Base-by-base conservation (phyloP, 2,329 filamentous ascomycete genomes). In the Colletotrichum sp. region DNA sequence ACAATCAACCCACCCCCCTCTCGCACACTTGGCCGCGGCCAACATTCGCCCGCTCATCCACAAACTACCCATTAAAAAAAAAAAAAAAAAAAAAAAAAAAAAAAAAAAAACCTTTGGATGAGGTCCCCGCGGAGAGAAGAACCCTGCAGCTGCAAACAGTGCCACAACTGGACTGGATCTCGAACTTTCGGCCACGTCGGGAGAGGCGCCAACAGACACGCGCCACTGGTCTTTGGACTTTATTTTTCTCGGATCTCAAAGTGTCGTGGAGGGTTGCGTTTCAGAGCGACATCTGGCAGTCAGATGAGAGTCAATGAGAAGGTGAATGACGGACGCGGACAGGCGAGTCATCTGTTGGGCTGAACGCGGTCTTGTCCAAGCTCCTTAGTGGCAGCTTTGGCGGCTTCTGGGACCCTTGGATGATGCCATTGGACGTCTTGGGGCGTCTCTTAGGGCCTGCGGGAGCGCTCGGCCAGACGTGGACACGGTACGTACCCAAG, bases 371-470 rank as follows among this genome's bases (percentile, higher is more conserved):
- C 70, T 39, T 65, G 70, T 64, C 65, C 59, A 61, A 69, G 59
- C 43, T 52, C 30, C 52, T 36, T 76, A 76, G 74, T 71, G 70
- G 65, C 71, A 68, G 59, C 59, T 21, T 65, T 30, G 48, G 70
- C n/a, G 59, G 64, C 57, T 71, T 73, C 71, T 74, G 52, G 65
- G 60, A 69, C 48, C 74, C 71, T 74, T 74, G 74, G 64, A 76
- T 76, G 74, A 76, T 76, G 74, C 70, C 71, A 76, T 76, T 76
- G 59, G 59, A 69, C 48, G 13, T 36, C 30, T 13, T n/a, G 30
- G n/a, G 59, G 28, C 30, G 64, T 64, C 21, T 61, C 7, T 59
- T 64, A n/a, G 67, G 52, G 32, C 34, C 67, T 28, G 55, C 55
- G 34, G 34, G 55, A 69, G 34, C 55, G 39, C 36, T 64, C 59